These are phyloP conservation scores for Sophora flavescens DNA, from an alignment of 306 rosid species.

Conservation along the genomic window DNA sequence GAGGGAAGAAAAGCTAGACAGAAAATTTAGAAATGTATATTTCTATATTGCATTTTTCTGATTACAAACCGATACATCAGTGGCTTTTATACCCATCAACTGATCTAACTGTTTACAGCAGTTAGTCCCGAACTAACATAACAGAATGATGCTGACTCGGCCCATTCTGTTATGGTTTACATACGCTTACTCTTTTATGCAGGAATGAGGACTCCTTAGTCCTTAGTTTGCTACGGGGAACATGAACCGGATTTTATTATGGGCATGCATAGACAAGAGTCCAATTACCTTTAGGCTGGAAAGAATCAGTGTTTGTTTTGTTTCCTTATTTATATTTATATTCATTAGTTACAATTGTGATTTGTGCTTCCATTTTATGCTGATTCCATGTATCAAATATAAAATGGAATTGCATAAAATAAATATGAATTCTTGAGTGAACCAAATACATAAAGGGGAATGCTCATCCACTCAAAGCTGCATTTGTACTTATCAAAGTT, in stretches of 20 bases:
- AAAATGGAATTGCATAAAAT: neutral
- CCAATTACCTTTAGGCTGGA: constrained; percentile 7
- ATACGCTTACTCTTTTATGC: neutral
- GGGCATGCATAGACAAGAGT: neutral
- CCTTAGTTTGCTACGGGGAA: neutral
- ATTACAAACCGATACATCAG: no score
- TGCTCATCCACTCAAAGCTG: neutral
- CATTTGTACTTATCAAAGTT: no score
- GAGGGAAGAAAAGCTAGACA: no score
- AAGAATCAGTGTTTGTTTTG: neutral
- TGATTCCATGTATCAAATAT: neutral
- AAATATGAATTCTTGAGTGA: constrained; percentile 7
- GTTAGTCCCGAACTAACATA: no score
- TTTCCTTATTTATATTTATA: constrained; percentile 9
- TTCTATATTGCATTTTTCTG: no score
- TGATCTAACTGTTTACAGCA: no score
- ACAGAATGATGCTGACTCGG: no score
- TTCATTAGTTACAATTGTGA: neutral
- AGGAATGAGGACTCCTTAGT: constrained; percentile 3
- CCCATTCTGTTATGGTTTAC: no score
- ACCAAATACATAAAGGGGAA: constrained; percentile 34
- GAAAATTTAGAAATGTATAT: no score
- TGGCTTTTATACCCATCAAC: no score
- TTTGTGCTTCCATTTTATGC: constrained; percentile 7
- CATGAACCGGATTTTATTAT: constrained; percentile 23